Conservation (phyloP, 768 basidiomycete species). For the Lentinula edodes region DNA sequence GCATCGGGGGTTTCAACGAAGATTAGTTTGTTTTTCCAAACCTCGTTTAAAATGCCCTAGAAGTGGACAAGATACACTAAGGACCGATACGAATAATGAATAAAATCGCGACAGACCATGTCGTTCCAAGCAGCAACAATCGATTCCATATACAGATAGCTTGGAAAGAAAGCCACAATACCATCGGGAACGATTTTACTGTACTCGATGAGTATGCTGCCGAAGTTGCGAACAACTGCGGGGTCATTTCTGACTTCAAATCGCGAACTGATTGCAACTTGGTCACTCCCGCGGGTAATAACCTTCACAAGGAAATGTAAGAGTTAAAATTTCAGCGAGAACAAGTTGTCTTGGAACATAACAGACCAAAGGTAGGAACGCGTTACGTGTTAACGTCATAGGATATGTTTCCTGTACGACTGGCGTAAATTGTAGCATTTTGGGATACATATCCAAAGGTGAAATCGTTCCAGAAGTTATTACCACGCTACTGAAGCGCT, state of each 20-base stretch:
- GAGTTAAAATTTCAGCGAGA: neutral
- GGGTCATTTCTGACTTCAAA: constrained; percentile 99
- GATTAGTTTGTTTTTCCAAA: constrained; percentile 98
- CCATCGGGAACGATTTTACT: constrained; percentile 98
- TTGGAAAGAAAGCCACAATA: constrained; percentile 98
- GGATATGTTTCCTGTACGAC: constrained; percentile 96
- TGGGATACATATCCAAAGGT: constrained; percentile 99
- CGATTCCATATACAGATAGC: constrained; percentile 99
- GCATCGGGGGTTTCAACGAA: constrained; percentile 99
- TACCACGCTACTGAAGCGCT: constrained; percentile 95
- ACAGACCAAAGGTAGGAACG: constrained; percentile 85
- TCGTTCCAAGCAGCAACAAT: constrained; percentile 99
- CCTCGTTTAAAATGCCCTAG: constrained; percentile 97
- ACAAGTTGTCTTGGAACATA: neutral
- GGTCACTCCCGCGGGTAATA: constrained; percentile 96
- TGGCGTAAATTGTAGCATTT: constrained; percentile 97
- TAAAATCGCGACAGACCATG: constrained; percentile 65
- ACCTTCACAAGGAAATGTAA: constrained; percentile 45
- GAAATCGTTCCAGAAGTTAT: constrained; percentile 99
- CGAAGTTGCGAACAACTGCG: constrained; percentile 97
- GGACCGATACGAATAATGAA: neutral
- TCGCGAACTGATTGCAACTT: constrained; percentile 96
- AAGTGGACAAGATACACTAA: constrained; percentile 2
- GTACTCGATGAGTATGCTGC: constrained; percentile 96
- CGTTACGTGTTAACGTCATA: constrained; percentile 95